Evolutionary conservation across 225 moss, liverwort and hornwort genomes (phyloP).

Genomic region (Thuidium tamariscinum): DNA sequence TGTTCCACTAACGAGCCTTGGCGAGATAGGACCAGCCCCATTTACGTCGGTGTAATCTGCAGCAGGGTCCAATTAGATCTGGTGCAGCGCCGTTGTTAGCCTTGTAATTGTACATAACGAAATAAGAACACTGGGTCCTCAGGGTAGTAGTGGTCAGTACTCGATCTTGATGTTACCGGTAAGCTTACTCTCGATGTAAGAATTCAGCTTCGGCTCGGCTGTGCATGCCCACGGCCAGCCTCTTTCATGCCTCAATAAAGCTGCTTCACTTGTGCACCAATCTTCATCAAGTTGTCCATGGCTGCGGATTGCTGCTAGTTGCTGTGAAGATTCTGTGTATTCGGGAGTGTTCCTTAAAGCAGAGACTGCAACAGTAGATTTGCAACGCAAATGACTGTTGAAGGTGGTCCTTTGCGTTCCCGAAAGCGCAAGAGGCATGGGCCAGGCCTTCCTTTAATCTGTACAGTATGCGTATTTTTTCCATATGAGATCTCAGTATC

Average conservation of each 20-base stretch:
- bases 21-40: not conserved
- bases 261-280: constrained; percentile 12
- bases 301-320: not conserved
- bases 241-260: constrained; percentile 4
- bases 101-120: constrained; percentile 14
- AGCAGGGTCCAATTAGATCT: not conserved
- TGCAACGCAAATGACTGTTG: not conserved
- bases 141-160: not conserved
- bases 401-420: not conserved
- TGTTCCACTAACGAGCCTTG: not conserved
- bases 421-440: not conserved
- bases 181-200: not conserved
- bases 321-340: not conserved
- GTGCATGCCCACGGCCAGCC: not conserved
- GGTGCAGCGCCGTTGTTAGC: not conserved
- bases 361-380: not conserved
- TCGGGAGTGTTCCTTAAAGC: not conserved
- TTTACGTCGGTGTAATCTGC: not conserved
- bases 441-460: not conserved
- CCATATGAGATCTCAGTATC: not conserved
- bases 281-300: not conserved
- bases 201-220: not conserved
- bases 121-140: not conserved
- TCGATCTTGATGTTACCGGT: not conserved
- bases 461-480: not conserved